A percentile compares a stretch with the other conserved stretches of the same genome.
These are phyloP conservation scores for Aegle marmelos DNA, from an alignment of 345 rosid genomes.

Conservation along the genomic window DNA sequence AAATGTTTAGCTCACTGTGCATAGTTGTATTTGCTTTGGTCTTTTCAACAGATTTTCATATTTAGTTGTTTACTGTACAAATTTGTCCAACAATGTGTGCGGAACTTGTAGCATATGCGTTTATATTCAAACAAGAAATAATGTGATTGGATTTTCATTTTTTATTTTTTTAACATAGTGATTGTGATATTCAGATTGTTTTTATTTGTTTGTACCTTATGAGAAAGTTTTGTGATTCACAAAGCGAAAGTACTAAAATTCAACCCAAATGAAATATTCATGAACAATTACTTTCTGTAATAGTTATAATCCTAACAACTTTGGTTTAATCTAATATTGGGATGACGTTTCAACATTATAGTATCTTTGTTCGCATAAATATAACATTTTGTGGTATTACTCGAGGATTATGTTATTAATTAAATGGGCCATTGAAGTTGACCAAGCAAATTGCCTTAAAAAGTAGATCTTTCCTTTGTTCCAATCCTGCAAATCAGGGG, in stretches of 20 bases:
- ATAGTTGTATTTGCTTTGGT: slow-evolving; percentile 9
- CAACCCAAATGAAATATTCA: too few relatives aligned
- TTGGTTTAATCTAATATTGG: not conserved
- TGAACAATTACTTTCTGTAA: too few relatives aligned
- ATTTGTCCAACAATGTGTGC: not conserved
- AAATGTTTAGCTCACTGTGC: not conserved
- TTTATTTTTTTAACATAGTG: not conserved
- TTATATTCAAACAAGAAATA: not conserved
- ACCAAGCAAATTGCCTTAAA: not conserved
- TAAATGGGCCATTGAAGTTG: not conserved
- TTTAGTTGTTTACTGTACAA: not conserved
- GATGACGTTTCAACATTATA: not conserved
- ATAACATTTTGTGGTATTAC: not conserved
- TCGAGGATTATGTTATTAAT: not conserved
- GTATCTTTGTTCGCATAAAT: not conserved
- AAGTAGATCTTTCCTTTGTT: not conserved
- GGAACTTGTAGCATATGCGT: not conserved
- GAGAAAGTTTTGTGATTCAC: too few relatives aligned
- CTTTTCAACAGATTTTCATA: slow-evolving; percentile 1
- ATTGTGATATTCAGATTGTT: too few relatives aligned
- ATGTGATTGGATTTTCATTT: not conserved
- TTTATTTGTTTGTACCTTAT: too few relatives aligned
- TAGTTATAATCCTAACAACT: not conserved
- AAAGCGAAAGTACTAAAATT: too few relatives aligned
- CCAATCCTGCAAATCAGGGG: not conserved